Percentiles rank a stretch among this genome's conserved stretches.
Conservation (phyloP, 192 early-diverging fungal genomes). For the Mortierella claussenii region DNA sequence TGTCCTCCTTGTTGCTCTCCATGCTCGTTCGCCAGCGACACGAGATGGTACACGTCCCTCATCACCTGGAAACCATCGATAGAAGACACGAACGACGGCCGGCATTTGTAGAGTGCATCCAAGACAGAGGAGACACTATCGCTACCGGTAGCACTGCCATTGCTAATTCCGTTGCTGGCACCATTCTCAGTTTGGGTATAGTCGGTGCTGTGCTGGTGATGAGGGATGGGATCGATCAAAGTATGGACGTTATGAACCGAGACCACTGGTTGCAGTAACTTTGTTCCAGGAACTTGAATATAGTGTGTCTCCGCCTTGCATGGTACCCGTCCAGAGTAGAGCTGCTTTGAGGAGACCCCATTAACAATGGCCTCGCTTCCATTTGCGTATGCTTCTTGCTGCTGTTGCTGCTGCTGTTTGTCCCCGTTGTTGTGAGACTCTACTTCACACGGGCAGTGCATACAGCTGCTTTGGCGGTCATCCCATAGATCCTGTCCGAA, state of each 20-base stretch:
- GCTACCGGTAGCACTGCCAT: background rate
- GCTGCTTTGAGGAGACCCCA: background rate
- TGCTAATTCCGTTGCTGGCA: background rate
- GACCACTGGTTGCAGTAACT: constrained; percentile 24
- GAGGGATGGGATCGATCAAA: constrained; percentile 19
- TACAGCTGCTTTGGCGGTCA: background rate
- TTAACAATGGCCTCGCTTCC: background rate
- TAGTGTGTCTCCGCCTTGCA: constrained; percentile 46
- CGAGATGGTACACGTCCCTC: constrained; percentile 49
- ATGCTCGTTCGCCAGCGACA: constrained; percentile 24
- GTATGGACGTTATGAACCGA: constrained; percentile 51
- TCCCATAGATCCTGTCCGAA: constrained; percentile 42
- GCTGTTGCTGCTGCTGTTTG: background rate
- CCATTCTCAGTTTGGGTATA: constrained; percentile 1
- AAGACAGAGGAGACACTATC: background rate
- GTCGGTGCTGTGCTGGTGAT: constrained; percentile 14
- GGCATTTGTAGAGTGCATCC: constrained; percentile 28
- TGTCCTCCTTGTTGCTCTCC: no score
- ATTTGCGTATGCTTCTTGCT: background rate
- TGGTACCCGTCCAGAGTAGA: constrained; percentile 25
- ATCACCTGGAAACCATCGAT: constrained; percentile 50
- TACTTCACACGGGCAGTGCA: constrained; percentile 10
- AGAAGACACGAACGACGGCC: constrained; percentile 38
- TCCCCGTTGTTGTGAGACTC: background rate
- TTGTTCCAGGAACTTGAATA: constrained; percentile 12